These are phyloP conservation scores for Tylopilus intermedius DNA, from an alignment of 768 basidiomycete species.

Conservation along the genomic window DNA sequence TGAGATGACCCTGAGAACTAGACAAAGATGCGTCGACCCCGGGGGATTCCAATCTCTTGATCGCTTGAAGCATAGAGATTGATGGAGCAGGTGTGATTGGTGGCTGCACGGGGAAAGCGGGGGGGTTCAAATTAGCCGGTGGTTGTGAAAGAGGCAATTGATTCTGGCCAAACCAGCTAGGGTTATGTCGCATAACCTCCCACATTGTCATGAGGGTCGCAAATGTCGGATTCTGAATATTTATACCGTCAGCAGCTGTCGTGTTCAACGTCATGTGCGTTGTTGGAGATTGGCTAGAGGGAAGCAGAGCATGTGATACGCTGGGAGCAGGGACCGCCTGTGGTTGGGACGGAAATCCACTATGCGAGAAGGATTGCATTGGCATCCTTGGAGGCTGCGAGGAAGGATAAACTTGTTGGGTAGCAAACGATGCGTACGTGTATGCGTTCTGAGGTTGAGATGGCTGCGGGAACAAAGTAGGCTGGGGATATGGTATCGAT, in stretches of 20 bases:
- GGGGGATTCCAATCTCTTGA: background rate
- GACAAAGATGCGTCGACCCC: background rate
- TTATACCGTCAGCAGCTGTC: slow-evolving; percentile 7
- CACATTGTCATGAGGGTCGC: slow-evolving; percentile 29
- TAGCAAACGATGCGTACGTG: slow-evolving; percentile 9
- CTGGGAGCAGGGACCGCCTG: slow-evolving; percentile 9
- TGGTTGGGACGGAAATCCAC: slow-evolving; percentile 15
- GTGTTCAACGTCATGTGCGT: slow-evolving; percentile 12
- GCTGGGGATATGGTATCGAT: slow-evolving; percentile 9
- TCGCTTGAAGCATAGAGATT: background rate
- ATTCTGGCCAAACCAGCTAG: slow-evolving; percentile 17
- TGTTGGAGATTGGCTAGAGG: slow-evolving; percentile 15
- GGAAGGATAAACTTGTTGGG: slow-evolving; percentile 16
- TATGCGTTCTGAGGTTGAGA: slow-evolving; percentile 19
- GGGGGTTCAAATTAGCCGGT: background rate
- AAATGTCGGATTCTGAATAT: slow-evolving; percentile 18
- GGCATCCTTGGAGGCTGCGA: slow-evolving; percentile 19
- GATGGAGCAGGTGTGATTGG: slow-evolving; percentile 1
- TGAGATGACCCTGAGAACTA: slow-evolving; percentile 3
- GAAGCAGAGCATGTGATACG: slow-evolving; percentile 9
- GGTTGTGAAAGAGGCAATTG: slow-evolving; percentile 16
- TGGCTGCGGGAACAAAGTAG: slow-evolving; percentile 11
- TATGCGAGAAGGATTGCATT: slow-evolving; percentile 15
- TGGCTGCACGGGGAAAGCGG: slow-evolving; percentile 6
- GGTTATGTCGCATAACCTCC: slow-evolving; percentile 29